Base-by-base conservation (phyloP, 768 basidiomycete genomes). In the Candolleomyces eurysporus region DNA sequence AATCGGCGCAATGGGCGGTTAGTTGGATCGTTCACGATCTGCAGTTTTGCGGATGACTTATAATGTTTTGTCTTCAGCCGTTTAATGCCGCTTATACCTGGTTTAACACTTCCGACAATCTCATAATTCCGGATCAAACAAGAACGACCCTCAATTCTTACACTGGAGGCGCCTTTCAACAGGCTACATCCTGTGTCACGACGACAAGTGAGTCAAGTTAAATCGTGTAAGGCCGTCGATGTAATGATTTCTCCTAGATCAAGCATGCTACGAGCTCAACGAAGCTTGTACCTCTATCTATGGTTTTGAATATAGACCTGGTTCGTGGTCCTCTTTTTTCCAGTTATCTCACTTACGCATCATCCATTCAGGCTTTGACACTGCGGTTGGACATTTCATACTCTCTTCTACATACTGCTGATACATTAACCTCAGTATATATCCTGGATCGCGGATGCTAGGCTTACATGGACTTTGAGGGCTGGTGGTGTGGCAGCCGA, bases 1-100 rank as follows among this genome's bases (percentile, higher is more conserved):
- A 94, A 72, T 93, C 91, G 50, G 87, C 82, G 7, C 94, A 96
- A 69, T 90, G 87, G 86, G 88, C 78, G 48, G 89, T 91, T 71
- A 76, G 85, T 79, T 49, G 16, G 5, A 31, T 8, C 22, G 16
- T 59, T 26, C 49, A 36, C 26, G 30, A 42, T 56, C 48, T 40
- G 40, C 42, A 50, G 51, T 32, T 9, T 63, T 19, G 31, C 46
- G 58, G 50, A 57, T 58, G 36, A 16, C 32, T n/a, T 59, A 56
- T 21, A 50, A 42, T 61, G 48, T 49, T 32, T 53, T 55, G 36
- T 11, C 36, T 36, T 17, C 64, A 89, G 87, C 93, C 94, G 0
- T 92, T 92, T 77, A 91, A 95, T 70, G 79, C 81, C 45, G 74
- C 74, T 54, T 96, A 95, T 68, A 56, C 68, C 30, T 92, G 90